Percentiles rank a stretch among this genome's conserved stretches.
Evolutionary conservation across 495 filamentous ascomycete genomes (phyloP).

Genomic region (Xanthoparmelia taractica): DNA sequence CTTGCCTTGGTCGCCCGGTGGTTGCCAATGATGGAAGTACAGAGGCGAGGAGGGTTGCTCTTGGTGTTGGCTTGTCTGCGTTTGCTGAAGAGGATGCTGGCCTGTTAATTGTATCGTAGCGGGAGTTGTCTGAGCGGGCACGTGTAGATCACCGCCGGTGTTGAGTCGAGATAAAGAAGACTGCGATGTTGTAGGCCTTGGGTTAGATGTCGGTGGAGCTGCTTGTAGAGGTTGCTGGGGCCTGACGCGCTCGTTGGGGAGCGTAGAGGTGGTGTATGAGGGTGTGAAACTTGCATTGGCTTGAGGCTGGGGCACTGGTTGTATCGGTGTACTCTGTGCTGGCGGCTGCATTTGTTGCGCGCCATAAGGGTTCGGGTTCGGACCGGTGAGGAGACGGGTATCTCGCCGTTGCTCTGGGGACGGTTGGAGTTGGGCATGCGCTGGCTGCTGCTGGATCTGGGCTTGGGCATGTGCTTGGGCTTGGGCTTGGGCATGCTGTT

Average conservation of each 20-base stretch:
- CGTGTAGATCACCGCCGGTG: conserved; percentile 50
- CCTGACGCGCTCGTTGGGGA: conserved; percentile 30
- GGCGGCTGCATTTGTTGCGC: conserved; percentile 27
- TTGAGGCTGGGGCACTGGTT: conserved; percentile 15
- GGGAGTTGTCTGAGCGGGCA: conserved; percentile 38
- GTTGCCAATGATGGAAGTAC: conserved; percentile 90
- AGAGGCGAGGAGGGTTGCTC: conserved; percentile 58
- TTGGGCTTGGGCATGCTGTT: conserved; percentile 42
- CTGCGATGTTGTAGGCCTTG: conserved; percentile 32
- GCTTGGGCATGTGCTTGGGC: conserved; percentile 34
- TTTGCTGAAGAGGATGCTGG: conserved; percentile 41
- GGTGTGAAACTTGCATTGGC: conserved; percentile 30
- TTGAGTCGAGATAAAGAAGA: conserved; percentile 47
- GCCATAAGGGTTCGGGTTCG: conserved; percentile 35
- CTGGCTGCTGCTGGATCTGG: conserved; percentile 36
- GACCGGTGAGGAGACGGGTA: conserved; percentile 29
- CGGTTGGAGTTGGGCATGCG: conserved; percentile 28
- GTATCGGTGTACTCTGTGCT: conserved; percentile 12
- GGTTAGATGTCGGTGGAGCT: conserved; percentile 28
- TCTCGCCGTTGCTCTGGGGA: conserved; percentile 33
- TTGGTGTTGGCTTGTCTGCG: conserved; percentile 47
- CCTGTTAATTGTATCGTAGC: conserved; percentile 28
- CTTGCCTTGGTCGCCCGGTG: conserved; percentile 55
- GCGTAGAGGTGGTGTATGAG: conserved; percentile 28
- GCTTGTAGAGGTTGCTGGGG: conserved; percentile 28